phyloP scores from a whole-genome alignment of 2,329 filamentous ascomycete genomes.

The Colletotrichum gloeosporioides region DNA sequence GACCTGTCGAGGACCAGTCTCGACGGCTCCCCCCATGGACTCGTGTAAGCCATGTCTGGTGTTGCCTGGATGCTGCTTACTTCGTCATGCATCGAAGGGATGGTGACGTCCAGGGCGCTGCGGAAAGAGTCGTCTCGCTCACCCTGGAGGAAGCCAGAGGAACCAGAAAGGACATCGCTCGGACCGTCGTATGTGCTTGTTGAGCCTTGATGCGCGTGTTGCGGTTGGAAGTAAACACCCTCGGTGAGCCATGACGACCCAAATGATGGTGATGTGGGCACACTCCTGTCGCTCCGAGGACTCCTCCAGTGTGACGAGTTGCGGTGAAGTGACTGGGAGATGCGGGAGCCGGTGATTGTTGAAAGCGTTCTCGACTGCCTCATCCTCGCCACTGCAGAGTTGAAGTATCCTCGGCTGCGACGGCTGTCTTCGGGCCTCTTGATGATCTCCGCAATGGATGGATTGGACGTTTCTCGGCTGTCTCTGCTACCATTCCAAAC shows the following conservation, averaged over 20 bases:
- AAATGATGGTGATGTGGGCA: slow-evolving; percentile 2
- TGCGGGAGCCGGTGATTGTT: slow-evolving; percentile 16
- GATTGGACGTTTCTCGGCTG: slow-evolving; percentile 4
- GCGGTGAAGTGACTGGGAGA: slow-evolving; percentile 12
- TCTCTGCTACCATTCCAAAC: slow-evolving; percentile 27
- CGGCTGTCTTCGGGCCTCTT: slow-evolving; percentile 24
- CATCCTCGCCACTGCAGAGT: slow-evolving; percentile 14
- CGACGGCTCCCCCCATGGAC: slow-evolving; percentile 16
- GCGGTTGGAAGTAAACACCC: background rate
- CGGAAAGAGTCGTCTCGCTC: slow-evolving; percentile 29
- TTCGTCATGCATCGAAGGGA: slow-evolving; percentile 26
- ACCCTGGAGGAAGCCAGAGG: slow-evolving; percentile 19
- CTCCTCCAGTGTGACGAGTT: slow-evolving; percentile 11
- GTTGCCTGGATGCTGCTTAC: slow-evolving; percentile 27
- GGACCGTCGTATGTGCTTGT: slow-evolving; percentile 26
- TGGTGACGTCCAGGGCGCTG: slow-evolving; percentile 31
- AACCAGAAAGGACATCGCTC: slow-evolving; percentile 17
- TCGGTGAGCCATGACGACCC: slow-evolving; percentile 13
- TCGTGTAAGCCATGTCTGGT: slow-evolving; percentile 26
- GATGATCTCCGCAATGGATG: slow-evolving; percentile 21
- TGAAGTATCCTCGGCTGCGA: slow-evolving; percentile 17
- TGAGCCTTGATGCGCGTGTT: slow-evolving; percentile 5
- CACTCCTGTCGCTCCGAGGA: slow-evolving; percentile 6
- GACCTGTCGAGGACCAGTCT: background rate
- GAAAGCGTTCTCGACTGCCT: slow-evolving; percentile 19